phyloP scores from a whole-genome alignment of 2,329 filamentous ascomycete species.

The Plenodomus tracheiphilus region DNA sequence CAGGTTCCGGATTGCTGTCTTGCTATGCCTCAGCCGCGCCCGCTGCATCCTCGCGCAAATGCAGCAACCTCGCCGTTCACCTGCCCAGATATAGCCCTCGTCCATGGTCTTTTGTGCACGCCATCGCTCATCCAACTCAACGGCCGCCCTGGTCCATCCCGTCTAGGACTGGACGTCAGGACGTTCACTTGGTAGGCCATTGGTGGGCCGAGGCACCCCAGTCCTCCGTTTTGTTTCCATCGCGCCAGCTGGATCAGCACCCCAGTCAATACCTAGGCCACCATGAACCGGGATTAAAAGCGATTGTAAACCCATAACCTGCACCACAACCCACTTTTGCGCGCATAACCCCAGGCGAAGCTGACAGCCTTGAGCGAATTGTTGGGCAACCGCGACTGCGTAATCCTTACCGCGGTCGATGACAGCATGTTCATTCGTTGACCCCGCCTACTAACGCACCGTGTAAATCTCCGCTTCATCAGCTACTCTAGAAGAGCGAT shows the following conservation, averaged over 20 bases:
- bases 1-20: conserved; percentile 20
- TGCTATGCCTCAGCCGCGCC: conserved; percentile 17
- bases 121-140: conserved; percentile 22
- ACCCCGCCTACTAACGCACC: too few relatives aligned
- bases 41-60: conserved; percentile 19
- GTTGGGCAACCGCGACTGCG: too few relatives aligned
- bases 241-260: conserved; percentile 15
- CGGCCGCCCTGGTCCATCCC: conserved; percentile 26
- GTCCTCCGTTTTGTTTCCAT: conserved; percentile 2
- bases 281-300: conserved; percentile 1
- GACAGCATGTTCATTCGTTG: too few relatives aligned
- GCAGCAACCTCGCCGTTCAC: conserved; percentile 30
- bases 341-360: conserved; percentile 4
- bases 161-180: conserved; percentile 6
- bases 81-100: conserved; percentile 12
- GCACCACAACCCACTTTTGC: conserved; percentile 5
- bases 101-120: conserved; percentile 5
- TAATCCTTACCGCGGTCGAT: too few relatives aligned
- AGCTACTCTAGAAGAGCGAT: neutral
- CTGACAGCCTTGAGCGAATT: conserved; percentile 3
- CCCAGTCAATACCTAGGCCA: neutral
- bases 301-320: conserved; percentile 12
- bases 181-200: conserved; percentile 1
- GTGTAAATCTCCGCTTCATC: too few relatives aligned
- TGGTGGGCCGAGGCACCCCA: conserved; percentile 4